These are phyloP conservation scores for Dryas integrifolia DNA, from an alignment of 331 rosid species.

Conservation along the genomic window DNA sequence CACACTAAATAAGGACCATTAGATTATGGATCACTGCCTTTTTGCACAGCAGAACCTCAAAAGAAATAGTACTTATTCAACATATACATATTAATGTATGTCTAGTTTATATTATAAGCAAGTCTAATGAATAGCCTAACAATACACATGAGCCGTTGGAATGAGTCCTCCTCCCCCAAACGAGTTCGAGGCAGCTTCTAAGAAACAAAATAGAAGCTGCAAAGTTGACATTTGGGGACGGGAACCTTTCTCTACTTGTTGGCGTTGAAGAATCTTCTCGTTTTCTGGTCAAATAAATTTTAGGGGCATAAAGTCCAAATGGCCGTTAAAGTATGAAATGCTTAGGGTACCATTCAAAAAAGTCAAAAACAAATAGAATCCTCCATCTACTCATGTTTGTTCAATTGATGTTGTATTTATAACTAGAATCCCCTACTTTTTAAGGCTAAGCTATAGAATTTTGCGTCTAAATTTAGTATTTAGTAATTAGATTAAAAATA, in stretches of 20 bases:
- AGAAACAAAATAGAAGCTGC: neutral
- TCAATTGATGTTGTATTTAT: too few relatives aligned
- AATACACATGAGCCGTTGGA: neutral
- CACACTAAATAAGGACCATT: too few relatives aligned
- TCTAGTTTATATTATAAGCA: neutral
- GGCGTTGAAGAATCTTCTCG: neutral
- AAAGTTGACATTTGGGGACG: conserved; percentile 1
- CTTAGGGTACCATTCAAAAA: neutral
- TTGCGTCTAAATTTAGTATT: too few relatives aligned
- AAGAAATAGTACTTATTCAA: too few relatives aligned
- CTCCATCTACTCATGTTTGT: too few relatives aligned
- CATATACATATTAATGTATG: too few relatives aligned
- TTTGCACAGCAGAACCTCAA: too few relatives aligned
- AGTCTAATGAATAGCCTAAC: neutral
- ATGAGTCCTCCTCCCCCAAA: neutral
- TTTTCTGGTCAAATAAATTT: neutral
- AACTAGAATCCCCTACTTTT: too few relatives aligned
- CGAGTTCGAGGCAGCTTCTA: neutral
- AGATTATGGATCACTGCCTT: too few relatives aligned
- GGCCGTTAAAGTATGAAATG: neutral
- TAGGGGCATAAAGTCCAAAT: neutral
- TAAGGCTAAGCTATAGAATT: too few relatives aligned
- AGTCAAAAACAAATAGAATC: neutral
- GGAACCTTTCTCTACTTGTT: neutral
- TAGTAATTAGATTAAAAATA: too few relatives aligned